These are phyloP conservation scores for Cenchrus americanus DNA, from an alignment of 176 grass and related monocot genomes.

Conservation along the genomic window DNA sequence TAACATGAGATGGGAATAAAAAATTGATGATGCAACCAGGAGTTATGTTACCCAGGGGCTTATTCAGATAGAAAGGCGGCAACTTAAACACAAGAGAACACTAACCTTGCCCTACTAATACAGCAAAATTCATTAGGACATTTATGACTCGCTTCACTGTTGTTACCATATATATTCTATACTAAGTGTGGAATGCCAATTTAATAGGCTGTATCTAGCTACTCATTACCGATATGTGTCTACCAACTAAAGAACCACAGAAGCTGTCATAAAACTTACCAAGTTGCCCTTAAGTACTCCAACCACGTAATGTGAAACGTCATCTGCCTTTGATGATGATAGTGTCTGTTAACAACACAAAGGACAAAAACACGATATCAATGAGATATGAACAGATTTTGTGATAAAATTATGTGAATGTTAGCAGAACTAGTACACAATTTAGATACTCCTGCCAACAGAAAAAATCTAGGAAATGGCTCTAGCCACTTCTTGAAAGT, in stretches of 20 bases:
- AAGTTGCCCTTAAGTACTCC: conserved; percentile 75
- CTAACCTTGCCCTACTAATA: conserved; percentile 13
- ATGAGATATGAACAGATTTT: neutral
- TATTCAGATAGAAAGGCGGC: neutral
- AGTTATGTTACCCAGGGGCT: neutral
- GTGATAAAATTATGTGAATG: neutral
- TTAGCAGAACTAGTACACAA: neutral
- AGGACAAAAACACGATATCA: conserved; percentile 24
- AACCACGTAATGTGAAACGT: conserved; percentile 70
- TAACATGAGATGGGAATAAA: neutral
- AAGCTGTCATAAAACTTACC: conserved; percentile 47
- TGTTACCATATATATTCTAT: neutral
- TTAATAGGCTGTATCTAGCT: neutral
- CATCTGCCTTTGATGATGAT: conserved; percentile 63
- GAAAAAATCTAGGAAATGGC: no score
- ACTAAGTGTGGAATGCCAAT: neutral
- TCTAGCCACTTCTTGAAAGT: neutral
- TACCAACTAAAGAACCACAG: neutral
- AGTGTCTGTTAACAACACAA: conserved; percentile 62
- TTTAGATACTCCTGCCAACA: neutral
- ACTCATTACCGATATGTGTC: neutral
- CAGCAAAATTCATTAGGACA: neutral
- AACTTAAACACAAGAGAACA: conserved; percentile 24
- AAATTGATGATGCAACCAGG: neutral
- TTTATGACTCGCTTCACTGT: neutral